Base-by-base conservation (phyloP, 2,329 filamentous ascomycete species). In the Fusarium buxicola region DNA sequence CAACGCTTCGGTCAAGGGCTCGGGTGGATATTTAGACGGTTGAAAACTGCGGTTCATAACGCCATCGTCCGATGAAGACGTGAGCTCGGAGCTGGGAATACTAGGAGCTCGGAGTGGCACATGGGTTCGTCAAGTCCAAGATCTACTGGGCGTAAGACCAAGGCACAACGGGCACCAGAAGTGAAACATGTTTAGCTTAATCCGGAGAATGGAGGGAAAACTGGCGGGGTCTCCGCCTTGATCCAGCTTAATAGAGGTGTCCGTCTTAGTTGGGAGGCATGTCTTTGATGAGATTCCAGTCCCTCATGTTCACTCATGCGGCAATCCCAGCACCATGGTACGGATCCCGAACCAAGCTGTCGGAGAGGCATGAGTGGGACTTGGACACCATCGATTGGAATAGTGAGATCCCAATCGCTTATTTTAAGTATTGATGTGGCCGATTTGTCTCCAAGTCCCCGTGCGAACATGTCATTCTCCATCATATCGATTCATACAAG, bases 131-230 rank as follows among this genome's bases (percentile, higher is more conserved):
- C 28, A 45, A 32, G 41, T 45, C 24, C 16, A 31, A 11, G 41
- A 43, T 27, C 27, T 24, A 27, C 40, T 15, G 18, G 41, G 18
- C 10, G 1, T 13, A 31, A 31, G 28, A 24, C 27, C 28, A 15
- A 32, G 16, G 27, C 15, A 44, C 18, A 32, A 13, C 41, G 30
- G 21, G 21, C 16, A 28, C 27, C 27, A 5, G 9, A 13, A 35
- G 30, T 35, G 44, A 47, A 47, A 35, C 44, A 47, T 35, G 15
- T 25, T 46, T 46, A 46, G 24, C 43, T 24, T 13, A 25, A 34
- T 28, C 6, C 21, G 21, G 30, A 25, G 44, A 35, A 35, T 25
- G 27, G 30, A 30, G 10, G 18, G 5, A 13, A 35, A 0, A n/a
- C 16, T 10, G 25, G 18, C 18, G 15, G 32, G 9, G 11, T 34